Evolutionary conservation across 805 yeast species (phyloP).

Genomic region (Teunomyces tritomae): DNA sequence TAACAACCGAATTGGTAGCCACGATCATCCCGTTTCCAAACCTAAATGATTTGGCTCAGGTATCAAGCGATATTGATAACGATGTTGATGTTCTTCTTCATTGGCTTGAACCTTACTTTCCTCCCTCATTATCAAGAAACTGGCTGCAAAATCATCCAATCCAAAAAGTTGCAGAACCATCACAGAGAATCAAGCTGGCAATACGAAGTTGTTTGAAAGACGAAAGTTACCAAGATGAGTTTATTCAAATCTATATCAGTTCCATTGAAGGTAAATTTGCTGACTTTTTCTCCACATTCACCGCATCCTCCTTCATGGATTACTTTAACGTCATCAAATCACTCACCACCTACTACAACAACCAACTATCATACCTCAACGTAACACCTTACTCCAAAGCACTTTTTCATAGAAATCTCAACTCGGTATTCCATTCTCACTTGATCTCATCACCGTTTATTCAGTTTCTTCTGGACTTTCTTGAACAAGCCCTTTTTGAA

Average conservation of each 20-base stretch:
- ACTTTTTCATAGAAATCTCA: conserved; percentile 27
- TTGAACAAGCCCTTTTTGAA: conserved; percentile 6
- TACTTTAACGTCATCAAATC: conserved; percentile 15
- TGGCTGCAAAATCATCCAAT: conserved; percentile 2
- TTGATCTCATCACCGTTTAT: conserved; percentile 3
- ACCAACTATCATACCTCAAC: conserved; percentile 21
- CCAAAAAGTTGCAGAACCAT: conserved; percentile 19
- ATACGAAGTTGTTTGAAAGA: conserved; percentile 36
- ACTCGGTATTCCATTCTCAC: conserved; percentile 22
- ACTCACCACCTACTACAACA: conserved; percentile 22
- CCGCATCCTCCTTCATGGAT: conserved; percentile 9
- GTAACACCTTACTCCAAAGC: conserved; percentile 17
- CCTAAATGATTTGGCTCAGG: conserved; percentile 8
- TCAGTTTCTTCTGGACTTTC: conserved; percentile 5
- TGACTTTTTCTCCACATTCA: conserved; percentile 7
- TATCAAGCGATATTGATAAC: conserved; percentile 27
- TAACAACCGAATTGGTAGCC: neutral
- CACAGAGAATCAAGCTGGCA: conserved; percentile 35
- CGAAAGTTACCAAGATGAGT: conserved; percentile 29
- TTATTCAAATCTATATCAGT: conserved; percentile 31
- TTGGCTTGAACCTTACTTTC: conserved; percentile 33
- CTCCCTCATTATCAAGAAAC: conserved; percentile 6
- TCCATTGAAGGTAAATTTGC: conserved; percentile 25
- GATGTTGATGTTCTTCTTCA: conserved; percentile 31
- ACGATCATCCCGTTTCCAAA: conserved; percentile 9